A percentile compares a stretch with the other conserved stretches of the same genome.
Evolutionary conservation across 495 filamentous ascomycete genomes (phyloP).

Genomic region (Chaetomium cochliodes): DNA sequence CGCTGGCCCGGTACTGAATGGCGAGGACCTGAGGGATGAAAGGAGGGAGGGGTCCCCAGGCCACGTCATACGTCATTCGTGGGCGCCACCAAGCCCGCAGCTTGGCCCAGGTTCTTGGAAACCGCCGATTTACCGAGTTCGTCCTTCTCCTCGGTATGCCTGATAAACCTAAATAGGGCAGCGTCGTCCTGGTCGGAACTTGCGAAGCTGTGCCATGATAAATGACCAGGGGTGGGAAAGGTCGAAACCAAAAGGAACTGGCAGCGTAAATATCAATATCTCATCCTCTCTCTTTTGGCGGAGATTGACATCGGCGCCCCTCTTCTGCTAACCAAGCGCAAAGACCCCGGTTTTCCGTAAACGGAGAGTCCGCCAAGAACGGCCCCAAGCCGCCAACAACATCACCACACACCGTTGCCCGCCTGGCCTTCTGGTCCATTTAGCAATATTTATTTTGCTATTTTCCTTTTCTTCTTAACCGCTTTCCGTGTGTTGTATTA

Average conservation of each 20-base stretch:
- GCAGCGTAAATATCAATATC: too few relatives aligned
- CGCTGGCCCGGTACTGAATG: background rate
- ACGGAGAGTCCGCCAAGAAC: slow-evolving; percentile 14
- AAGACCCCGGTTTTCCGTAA: slow-evolving; percentile 9
- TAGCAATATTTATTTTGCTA: background rate
- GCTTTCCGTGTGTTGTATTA: background rate
- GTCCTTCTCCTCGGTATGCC: background rate
- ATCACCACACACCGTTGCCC: slow-evolving; percentile 5
- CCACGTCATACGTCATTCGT: slow-evolving; percentile 22
- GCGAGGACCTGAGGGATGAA: background rate
- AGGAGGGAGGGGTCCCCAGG: background rate
- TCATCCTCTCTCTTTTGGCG: background rate
- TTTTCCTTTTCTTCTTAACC: background rate
- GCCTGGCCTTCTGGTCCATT: background rate
- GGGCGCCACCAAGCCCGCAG: background rate
- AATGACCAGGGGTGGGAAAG: too few relatives aligned
- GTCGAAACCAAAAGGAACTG: too few relatives aligned
- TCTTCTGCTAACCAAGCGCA: background rate
- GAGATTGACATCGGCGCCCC: slow-evolving; percentile 4
- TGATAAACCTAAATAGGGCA: too few relatives aligned
- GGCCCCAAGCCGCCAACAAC: slow-evolving; percentile 8
- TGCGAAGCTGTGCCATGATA: too few relatives aligned
- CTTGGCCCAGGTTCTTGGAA: background rate
- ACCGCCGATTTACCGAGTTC: background rate
- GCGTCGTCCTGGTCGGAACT: too few relatives aligned